Evolutionary conservation across 495 filamentous ascomycete genomes (phyloP).

Genomic region (Talaromyces ruber): DNA sequence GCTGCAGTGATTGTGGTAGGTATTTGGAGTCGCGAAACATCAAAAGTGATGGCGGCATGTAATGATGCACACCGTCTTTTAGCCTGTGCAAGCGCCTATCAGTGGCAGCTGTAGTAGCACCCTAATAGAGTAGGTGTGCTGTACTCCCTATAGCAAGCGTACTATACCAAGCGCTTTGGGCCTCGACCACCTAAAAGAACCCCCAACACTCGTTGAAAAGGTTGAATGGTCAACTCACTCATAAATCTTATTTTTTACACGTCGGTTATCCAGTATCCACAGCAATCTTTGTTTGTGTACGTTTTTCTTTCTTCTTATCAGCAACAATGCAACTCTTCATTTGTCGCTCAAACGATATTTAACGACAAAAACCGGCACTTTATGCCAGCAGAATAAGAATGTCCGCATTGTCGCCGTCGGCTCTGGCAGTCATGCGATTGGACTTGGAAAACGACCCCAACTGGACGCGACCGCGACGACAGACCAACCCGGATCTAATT

Average conservation of each 20-base stretch:
- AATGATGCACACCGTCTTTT: neutral
- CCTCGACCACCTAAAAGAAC: neutral
- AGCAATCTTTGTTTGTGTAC: neutral
- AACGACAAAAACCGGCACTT: neutral
- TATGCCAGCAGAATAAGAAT: conserved; percentile 4
- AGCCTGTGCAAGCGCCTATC: neutral
- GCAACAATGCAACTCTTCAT: neutral
- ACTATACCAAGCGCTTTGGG: neutral
- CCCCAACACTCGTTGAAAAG: neutral
- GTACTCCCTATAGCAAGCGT: neutral
- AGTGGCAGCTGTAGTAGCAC: neutral
- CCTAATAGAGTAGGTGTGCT: neutral
- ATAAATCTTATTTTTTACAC: neutral
- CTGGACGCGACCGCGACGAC: conserved; percentile 7
- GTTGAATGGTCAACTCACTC: neutral
- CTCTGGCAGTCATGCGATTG: neutral
- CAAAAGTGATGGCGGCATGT: neutral
- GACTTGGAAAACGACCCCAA: neutral
- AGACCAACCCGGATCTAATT: conserved; percentile 8
- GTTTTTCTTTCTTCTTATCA: neutral
- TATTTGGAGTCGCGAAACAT: neutral
- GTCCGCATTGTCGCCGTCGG: neutral
- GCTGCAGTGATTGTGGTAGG: neutral
- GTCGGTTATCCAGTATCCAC: neutral
- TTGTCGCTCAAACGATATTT: neutral